Base-by-base conservation (phyloP, 352 stramenopile species). In the Peronospora belbahrii region DNA sequence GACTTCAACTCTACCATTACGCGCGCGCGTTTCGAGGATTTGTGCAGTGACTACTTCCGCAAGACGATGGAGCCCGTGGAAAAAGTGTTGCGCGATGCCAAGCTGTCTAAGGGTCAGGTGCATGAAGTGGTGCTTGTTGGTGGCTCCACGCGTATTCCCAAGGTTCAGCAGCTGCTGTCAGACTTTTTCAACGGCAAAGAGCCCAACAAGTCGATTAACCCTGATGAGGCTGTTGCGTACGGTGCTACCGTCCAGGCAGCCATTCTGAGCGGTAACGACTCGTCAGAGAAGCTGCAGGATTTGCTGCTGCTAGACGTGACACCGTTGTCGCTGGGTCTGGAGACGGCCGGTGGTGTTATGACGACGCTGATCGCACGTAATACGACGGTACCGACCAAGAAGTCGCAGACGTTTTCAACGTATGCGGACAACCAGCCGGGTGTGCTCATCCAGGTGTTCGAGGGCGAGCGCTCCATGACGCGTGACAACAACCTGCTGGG, bases 1-100 rank as follows among this genome's bases (percentile, higher is more conserved):
- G 86, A 97, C 57, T 97, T 96, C 74, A 95, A 95, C 72, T 90
- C 79, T 20, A 94, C 75, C 30, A 95, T 97, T 52, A 96, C 86
- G 9, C 83, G 88, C 52, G 78, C 85, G 13, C 62, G 84, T 47
- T 97, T 97, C 67, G 90, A 97, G 65, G 83, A 96, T 52, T 51
- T 95, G 37, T 88, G 79, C 62, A 73, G 79, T 33, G 76, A 95
- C 64, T 83, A 92, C 70, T 97, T 97, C 74, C 75, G 82, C 52
- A 94, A 95, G 69, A 89, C 74, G 42, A 91, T 95, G 66, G 76
- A 85, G 24, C 82, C 78, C 15, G 84, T 95, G 10, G 81, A 95
- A 63, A 90, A 88, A 63, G 85, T 96, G 22, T 59, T 97, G 20
- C 67, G 73, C 15, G 87, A 97, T 53, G 62, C 88, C 27, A 96